Evolutionary conservation across 306 rosid genomes (phyloP).

Genomic region (Castanospermum australe): DNA sequence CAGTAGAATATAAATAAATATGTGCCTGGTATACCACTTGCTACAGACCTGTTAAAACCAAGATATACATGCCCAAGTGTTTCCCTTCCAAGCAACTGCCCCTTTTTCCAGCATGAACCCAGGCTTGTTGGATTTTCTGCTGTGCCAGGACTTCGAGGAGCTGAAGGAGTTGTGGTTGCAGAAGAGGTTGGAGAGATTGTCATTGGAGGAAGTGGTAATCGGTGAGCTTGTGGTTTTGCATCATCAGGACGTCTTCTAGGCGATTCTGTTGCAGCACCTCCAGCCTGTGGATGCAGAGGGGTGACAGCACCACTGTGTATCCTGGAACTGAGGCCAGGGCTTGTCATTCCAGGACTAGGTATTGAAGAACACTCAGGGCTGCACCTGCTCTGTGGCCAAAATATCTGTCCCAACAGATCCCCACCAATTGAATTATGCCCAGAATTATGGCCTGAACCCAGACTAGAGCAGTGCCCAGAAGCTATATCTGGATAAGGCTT

Average conservation of each 20-base stretch:
- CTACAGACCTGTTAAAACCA: conserved; percentile 82
- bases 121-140: conserved; percentile 73
- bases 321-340: conserved; percentile 89
- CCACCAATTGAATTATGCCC: conserved; percentile 77
- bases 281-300: conserved; percentile 81
- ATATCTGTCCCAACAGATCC: conserved; percentile 57
- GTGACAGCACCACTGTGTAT: conserved; percentile 86
- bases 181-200: conserved; percentile 72
- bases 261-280: conserved; percentile 48
- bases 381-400: conserved; percentile 61
- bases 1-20: conserved; percentile 1
- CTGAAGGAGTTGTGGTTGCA: conserved; percentile 81
- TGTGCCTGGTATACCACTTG: conserved; percentile 39
- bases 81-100: conserved; percentile 88
- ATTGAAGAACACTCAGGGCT: conserved; percentile 84
- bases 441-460: conserved; percentile 81
- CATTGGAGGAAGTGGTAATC: conserved; percentile 84
- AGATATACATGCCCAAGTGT: conserved; percentile 96
- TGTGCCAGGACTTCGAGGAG: conserved; percentile 84
- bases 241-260: conserved; percentile 63
- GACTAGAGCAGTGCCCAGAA: conserved; percentile 71
- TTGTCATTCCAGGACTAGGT: conserved; percentile 77
- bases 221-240: conserved; percentile 66
- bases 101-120: conserved; percentile 89
- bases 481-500: conserved; percentile 63